Base-by-base conservation (phyloP, 148 eudicot genomes). In the Hydrangea macrophylla region DNA sequence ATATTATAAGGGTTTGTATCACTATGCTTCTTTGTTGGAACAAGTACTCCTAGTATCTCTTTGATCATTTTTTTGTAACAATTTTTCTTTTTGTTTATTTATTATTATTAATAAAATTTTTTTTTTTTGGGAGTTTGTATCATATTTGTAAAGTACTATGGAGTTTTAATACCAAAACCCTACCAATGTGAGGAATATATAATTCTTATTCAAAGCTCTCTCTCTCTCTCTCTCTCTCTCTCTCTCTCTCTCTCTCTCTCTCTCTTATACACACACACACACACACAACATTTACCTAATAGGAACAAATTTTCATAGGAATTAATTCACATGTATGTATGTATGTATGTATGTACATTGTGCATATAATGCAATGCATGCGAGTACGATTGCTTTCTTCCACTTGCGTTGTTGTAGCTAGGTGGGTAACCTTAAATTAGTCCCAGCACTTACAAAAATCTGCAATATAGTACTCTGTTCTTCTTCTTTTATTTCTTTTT, bases 1-100 rank as follows among this genome's bases (percentile, higher is more conserved):
- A 75, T 57, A 80, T 85, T 50, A 85, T 82, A 32, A 85, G 78
- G 74, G 74, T 79, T 32, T 85, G 89, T 62, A 77, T 85, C 70
- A 65, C 81, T 62, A 74, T 79, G 84, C 89, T 82, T 67, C 60
- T 85, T 18, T 66, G 80, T 66, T 75, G 76, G 73, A 59, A 79
- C n/a, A 60, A 79, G 72, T 35, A 60, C 61, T 73, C 70, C 39
- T 73, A 64, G 45, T 3, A 26, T 6, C 20, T 1, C 15, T 15
- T 7, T 56, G 32, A 22, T 64, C 40, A 22, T 2, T 28, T 44
- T 25, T 24, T 50, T 70, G n/a, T n/a, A 2, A 18, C 22, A 42
- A 18, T 5, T 31, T n/a, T 30, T 65, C 27, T 23, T 65, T 58
- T 58, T 6, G 31, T n/a, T 60, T 37, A 57, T 62, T 13, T 35